Evolutionary conservation across 1,284 basidiomycete species (phyloP), one percentile per base, ranked within the genome.

Genomic region (Afroboletus lepidellus): DNA sequence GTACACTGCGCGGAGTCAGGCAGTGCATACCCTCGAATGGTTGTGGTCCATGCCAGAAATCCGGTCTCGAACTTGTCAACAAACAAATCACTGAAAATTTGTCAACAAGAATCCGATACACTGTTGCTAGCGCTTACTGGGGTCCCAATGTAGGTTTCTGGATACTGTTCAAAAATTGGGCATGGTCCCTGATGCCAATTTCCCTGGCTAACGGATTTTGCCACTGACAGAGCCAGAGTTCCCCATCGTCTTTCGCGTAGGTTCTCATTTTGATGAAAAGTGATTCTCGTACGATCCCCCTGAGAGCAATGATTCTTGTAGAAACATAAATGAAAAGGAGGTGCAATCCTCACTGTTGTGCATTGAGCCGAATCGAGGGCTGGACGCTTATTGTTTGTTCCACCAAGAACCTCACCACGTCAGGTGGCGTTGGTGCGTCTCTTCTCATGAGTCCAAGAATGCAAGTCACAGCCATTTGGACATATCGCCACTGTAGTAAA

Each of bases 231-330:
- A 87, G 72, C 83, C 94, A 90, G 8, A 97, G 77, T 47, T 90
- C 84, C 34, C 87, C 81, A 8, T 76, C 75, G 2, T 79, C 82
- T 52, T 76, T 74, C 29, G 88, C 82, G 56, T 92, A 90, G 7
- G 92, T 90, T 39, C 94, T 85, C 46, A 94, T 81, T 72, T 97
- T 96, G 70, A 94, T 76, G 61, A 87, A 85, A 55, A 85, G 82
- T 34, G 88, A 77, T 30, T 92, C 71, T 67, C 88, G 90, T 21
- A 86, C 82, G 32, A 95, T 71, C 2, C 85, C 91, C 51, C 87
- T 92, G 44, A 2, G 51, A 42, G 24, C 12, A 38, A 50, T 13
- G 47, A 30, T 63, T 46, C 52, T 55, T 46, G 53, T 60, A 51
- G 45, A 51, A 47, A 38, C 18, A 49, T 46, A 34, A 13, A 51